Base-by-base conservation (phyloP, 2,329 filamentous ascomycete species). In the Venturia oleaginea region DNA sequence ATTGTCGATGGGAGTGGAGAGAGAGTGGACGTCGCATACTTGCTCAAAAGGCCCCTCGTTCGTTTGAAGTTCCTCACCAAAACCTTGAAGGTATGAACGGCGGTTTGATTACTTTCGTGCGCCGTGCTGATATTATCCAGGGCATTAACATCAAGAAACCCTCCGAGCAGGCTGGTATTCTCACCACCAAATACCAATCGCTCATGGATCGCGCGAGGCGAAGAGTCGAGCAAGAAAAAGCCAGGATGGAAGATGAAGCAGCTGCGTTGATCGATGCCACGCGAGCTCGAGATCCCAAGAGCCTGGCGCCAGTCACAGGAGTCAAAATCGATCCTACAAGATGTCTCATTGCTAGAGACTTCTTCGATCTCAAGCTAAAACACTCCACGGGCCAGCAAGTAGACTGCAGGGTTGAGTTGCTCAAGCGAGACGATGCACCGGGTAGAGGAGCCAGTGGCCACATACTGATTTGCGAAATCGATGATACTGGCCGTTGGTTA, bases 361-460 rank as follows among this genome's bases (percentile, higher is more conserved):
- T 89, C 69, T 99, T 99, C 73, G 88, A 89, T 65, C 81, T 99
- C 69, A 88, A 92, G 66, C 77, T 99, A 17, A 82, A 84, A 61
- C 94, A 99, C 74, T 96, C 93, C 1, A 96, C 85, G 71, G 92
- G 93, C 1, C 93, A 97, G 73, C 83, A 92, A 66, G 82, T 99
- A 55, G 91, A 91, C 70, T 97, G 94, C 72, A 89, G 90, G 69
- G 85, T 96, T 19, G 94, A 99, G 73, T 74, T 99, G 37, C 82
- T 97, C 17, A 84, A 93, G 68, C 86, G 94, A 71, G 93, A 97
- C 72, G 91, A 91, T 69, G 81, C 86, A 30, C 80, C 83, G n/a
- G 83, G 84, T 60, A 81, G 83, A 42, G 83, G 84, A 3, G 84
- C 88, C 67, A 79, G 84, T 60, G 92, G 93, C 7, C 94, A 99